These are phyloP conservation scores for Tausonia pullulans DNA, from an alignment of 1,284 basidiomycete species.

Conservation along the genomic window DNA sequence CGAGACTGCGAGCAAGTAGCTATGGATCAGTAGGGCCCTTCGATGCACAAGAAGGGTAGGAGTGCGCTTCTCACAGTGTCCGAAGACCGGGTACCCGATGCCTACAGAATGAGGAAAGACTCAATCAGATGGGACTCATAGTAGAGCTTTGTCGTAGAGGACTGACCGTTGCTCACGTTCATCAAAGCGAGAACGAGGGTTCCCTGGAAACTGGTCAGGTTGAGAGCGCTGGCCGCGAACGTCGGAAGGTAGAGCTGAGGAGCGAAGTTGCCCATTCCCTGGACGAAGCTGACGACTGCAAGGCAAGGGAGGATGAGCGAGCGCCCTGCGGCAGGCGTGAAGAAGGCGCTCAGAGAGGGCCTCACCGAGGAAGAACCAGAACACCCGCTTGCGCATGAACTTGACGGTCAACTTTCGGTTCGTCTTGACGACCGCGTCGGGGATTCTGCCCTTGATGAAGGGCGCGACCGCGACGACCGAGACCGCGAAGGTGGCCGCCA, in stretches of 20 bases:
- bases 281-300: background rate
- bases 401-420: background rate
- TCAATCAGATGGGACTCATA: background rate
- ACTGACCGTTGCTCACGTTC: background rate
- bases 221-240: background rate
- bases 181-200: background rate
- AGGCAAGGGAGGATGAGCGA: too few species aligned
- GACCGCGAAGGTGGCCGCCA: background rate
- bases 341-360: background rate
- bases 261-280: background rate
- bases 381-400: background rate
- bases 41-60: background rate
- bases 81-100: conserved; percentile 1
- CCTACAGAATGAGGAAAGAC: background rate
- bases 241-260: background rate
- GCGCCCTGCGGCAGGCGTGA: background rate
- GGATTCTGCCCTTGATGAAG: background rate
- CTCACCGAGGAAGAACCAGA: conserved; percentile 3
- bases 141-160: too few species aligned
- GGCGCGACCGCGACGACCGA: background rate
- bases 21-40: background rate
- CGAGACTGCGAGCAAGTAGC: background rate
- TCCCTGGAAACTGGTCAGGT: background rate
- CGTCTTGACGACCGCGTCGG: background rate
- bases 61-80: background rate